Conservation (phyloP, 2,329 filamentous ascomycete species). For the Daldinia sp. region DNA sequence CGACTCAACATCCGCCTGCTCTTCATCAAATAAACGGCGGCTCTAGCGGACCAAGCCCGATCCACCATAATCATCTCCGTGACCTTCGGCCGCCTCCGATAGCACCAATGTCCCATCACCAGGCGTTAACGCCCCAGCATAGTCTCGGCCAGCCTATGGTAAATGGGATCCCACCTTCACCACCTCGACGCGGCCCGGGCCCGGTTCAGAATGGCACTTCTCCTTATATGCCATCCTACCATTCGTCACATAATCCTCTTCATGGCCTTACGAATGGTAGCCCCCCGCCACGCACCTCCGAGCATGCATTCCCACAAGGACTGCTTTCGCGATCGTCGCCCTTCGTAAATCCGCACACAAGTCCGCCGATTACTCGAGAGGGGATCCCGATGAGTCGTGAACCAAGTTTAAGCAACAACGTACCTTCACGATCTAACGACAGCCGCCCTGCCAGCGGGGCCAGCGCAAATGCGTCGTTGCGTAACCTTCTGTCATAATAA, state of each 20-base stretch:
- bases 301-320: slow-evolving; percentile 57
- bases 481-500: slow-evolving; percentile 72
- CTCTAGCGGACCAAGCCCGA: slow-evolving; percentile 42
- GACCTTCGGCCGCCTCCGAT: slow-evolving; percentile 60
- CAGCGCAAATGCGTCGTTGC: slow-evolving; percentile 78
- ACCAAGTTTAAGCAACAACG: slow-evolving; percentile 44
- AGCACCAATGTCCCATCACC: slow-evolving; percentile 53
- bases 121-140: slow-evolving; percentile 55
- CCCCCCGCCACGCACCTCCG: slow-evolving; percentile 54
- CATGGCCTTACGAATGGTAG: slow-evolving; percentile 52
- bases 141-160: slow-evolving; percentile 51
- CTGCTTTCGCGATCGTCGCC: slow-evolving; percentile 53
- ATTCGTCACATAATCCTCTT: slow-evolving; percentile 43
- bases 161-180: slow-evolving; percentile 59
- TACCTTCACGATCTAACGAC: slow-evolving; percentile 46
- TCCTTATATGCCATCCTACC: slow-evolving; percentile 52
- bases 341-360: slow-evolving; percentile 55
- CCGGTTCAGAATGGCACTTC: slow-evolving; percentile 49
- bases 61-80: slow-evolving; percentile 50
- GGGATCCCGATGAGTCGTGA: slow-evolving; percentile 47
- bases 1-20: slow-evolving; percentile 59
- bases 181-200: slow-evolving; percentile 56
- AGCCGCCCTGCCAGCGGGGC: slow-evolving; percentile 65
- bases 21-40: slow-evolving; percentile 61
- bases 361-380: slow-evolving; percentile 55